phyloP scores from a whole-genome alignment of 345 rosid species.

The Alliaria petiolata region DNA sequence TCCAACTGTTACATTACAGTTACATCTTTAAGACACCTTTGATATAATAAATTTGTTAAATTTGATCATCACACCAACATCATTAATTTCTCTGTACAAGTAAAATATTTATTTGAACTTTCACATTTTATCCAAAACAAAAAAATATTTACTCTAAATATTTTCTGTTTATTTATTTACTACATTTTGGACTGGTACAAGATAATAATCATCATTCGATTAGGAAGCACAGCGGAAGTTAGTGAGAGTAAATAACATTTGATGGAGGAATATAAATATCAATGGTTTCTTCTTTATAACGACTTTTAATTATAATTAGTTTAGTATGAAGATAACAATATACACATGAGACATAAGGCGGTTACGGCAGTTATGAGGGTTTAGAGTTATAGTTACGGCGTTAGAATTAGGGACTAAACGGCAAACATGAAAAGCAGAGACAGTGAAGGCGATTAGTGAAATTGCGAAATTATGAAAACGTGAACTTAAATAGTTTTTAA shows the following conservation, averaged over 20 bases:
- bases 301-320: neutral
- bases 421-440: neutral
- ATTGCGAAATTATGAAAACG: neutral
- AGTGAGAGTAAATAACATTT: conserved; percentile 6
- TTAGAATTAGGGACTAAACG: conserved; percentile 3
- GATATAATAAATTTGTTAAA: too few species aligned
- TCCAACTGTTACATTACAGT: too few species aligned
- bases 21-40: too few species aligned
- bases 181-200: neutral
- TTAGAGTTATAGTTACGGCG: conserved; percentile 18
- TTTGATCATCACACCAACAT: conserved; percentile 3
- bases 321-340: too few species aligned
- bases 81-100: neutral
- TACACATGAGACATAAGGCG: conserved; percentile 12
- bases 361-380: conserved; percentile 33
- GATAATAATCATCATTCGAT: neutral
- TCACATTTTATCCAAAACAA: neutral
- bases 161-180: neutral
- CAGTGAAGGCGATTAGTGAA: neutral
- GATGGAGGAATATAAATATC: neutral
- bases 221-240: neutral
- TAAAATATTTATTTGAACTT: neutral
- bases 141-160: too few species aligned
- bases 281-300: neutral
- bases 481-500: neutral